phyloP scores from a whole-genome alignment of 345 rosid species.

The Lepidium aucheri region DNA sequence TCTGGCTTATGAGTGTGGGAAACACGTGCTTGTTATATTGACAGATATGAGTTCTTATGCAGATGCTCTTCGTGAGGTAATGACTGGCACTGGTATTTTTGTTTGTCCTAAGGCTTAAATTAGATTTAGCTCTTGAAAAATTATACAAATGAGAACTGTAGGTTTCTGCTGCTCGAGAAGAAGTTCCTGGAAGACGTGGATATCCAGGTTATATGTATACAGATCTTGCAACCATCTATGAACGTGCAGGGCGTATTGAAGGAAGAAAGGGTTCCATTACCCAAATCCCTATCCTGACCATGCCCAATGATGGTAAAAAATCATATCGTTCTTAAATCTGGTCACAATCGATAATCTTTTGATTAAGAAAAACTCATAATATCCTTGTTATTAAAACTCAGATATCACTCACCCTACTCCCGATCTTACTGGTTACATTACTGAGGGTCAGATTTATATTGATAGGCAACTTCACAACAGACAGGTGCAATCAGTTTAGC shows the following conservation, averaged over 20 bases:
- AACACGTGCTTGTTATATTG: slow-evolving; percentile 95
- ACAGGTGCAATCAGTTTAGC: slow-evolving; percentile 21
- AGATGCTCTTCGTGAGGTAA: slow-evolving; percentile 99
- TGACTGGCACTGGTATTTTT: background rate
- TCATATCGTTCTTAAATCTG: background rate
- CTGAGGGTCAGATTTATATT: slow-evolving; percentile 46
- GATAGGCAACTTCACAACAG: slow-evolving; percentile 35
- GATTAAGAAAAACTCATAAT: background rate
- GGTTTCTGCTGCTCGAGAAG: slow-evolving; percentile 99
- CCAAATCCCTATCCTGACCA: slow-evolving; percentile 94
- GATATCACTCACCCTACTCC: slow-evolving; percentile 99
- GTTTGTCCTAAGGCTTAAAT: background rate
- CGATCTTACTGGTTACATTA: slow-evolving; percentile 98
- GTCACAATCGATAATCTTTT: background rate
- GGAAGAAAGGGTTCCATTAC: slow-evolving; percentile 97
- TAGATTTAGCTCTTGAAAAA: background rate
- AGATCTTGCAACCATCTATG: slow-evolving; percentile 97
- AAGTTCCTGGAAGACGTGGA: slow-evolving; percentile 99
- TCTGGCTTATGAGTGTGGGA: slow-evolving; percentile 96
- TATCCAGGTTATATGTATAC: slow-evolving; percentile 99
- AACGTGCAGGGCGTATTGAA: slow-evolving; percentile 97
- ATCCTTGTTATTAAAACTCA: slow-evolving; percentile 21
- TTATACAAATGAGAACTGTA: slow-evolving; percentile 19
- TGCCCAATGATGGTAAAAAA: slow-evolving; percentile 92
- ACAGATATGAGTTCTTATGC: slow-evolving; percentile 99